These are phyloP conservation scores for Nicotiana obtusifolia DNA, from an alignment of 257 asterid genomes.

Conservation along the genomic window DNA sequence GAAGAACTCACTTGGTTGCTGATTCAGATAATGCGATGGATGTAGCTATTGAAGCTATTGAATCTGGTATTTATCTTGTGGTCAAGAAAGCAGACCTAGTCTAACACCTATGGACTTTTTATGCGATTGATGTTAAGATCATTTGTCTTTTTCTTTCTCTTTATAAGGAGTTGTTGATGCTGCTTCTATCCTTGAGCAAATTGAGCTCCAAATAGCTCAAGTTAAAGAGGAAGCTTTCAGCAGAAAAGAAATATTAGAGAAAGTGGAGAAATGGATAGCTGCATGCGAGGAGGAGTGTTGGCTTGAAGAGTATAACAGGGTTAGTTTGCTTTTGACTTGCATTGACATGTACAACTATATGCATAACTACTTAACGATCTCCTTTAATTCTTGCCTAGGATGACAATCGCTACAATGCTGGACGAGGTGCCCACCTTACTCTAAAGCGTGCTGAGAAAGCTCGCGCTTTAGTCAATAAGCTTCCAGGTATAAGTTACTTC, in stretches of 20 bases:
- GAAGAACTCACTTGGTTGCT: conserved; percentile 71
- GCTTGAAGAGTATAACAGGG: conserved; percentile 99
- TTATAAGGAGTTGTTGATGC: conserved; percentile 77
- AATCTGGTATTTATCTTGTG: conserved; percentile 56
- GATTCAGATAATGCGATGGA: conserved; percentile 57
- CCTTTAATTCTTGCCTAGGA: conserved; percentile 40
- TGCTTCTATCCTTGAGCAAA: conserved; percentile 75
- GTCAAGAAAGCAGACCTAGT: background rate
- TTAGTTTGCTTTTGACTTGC: conserved; percentile 25
- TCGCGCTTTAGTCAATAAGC: conserved; percentile 78
- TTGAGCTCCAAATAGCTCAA: conserved; percentile 79
- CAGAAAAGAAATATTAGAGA: conserved; percentile 93
- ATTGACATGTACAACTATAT: conserved; percentile 13
- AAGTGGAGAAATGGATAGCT: conserved; percentile 92
- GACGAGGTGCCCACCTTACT: conserved; percentile 95
- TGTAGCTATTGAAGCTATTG: conserved; percentile 67
- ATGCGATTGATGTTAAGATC: conserved; percentile 1
- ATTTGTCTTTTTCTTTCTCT: conserved; percentile 15
- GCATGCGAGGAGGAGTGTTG: conserved; percentile 98
- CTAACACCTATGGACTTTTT: background rate
- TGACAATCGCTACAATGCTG: conserved; percentile 94
- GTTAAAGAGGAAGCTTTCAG: conserved; percentile 84
- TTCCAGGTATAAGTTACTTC: conserved; percentile 59
- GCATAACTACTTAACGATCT: background rate
- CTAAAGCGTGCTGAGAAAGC: conserved; percentile 97